Conservation (phyloP, 148 eudicot species). For the Fallopia convolvulus region DNA sequence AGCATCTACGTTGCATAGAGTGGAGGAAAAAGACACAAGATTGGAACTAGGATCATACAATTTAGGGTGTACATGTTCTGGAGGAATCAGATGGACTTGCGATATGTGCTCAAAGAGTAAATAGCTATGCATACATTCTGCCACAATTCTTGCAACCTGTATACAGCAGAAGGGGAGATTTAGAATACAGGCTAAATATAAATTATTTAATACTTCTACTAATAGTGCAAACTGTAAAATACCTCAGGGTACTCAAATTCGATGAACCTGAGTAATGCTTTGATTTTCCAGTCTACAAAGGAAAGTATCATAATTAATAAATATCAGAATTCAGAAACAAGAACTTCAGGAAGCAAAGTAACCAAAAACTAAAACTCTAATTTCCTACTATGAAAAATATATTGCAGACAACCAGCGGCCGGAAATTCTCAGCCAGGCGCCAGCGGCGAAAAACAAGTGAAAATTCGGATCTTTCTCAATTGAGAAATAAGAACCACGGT, state of each 20-base stretch:
- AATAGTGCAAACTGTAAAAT: not conserved
- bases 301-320: not conserved
- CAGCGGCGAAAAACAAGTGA: too few relatives aligned
- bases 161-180: not conserved
- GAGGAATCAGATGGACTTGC: conserved; percentile 69
- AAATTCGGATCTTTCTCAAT: too few relatives aligned
- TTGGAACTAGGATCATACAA: conserved; percentile 28
- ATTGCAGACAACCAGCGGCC: too few relatives aligned
- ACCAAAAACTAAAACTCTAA: not conserved
- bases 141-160: conserved; percentile 91
- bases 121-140: conserved; percentile 92
- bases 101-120: conserved; percentile 75
- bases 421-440: too few relatives aligned
- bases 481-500: too few relatives aligned
- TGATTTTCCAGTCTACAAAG: conserved; percentile 79
- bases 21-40: not conserved
- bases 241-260: conserved; percentile 96
- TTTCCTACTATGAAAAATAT: not conserved
- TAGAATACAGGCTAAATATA: not conserved
- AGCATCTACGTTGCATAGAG: not conserved
- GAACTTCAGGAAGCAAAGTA: not conserved
- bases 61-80: conserved; percentile 74
- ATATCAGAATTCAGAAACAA: not conserved
- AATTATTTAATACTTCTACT: not conserved
- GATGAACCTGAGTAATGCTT: conserved; percentile 90